Evolutionary conservation across 768 basidiomycete genomes (phyloP).

Genomic region (Termitomyces eurrhizus): DNA sequence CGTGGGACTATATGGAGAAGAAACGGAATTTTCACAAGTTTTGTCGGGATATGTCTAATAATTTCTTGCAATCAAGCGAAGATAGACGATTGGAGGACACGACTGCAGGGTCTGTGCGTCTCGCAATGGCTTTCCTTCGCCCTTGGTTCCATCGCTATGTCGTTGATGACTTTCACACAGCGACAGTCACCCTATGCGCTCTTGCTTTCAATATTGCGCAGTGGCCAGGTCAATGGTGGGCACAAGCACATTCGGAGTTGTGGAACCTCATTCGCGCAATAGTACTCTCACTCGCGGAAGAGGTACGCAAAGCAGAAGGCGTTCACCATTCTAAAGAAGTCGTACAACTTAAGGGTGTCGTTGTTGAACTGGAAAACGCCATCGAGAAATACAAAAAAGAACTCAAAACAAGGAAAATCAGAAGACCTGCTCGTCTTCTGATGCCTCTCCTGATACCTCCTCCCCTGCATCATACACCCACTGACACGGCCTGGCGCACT

Average conservation of each 20-base stretch:
- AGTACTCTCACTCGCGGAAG: slow-evolving; percentile 59
- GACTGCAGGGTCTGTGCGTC: slow-evolving; percentile 61
- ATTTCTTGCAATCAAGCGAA: slow-evolving; percentile 50
- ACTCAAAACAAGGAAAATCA: slow-evolving; percentile 5
- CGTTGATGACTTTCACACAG: slow-evolving; percentile 29
- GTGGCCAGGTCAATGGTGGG: slow-evolving; percentile 72
- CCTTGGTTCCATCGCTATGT: slow-evolving; percentile 63
- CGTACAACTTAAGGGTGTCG: slow-evolving; percentile 42
- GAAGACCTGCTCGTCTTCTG: slow-evolving; percentile 10
- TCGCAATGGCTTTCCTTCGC: slow-evolving; percentile 63
- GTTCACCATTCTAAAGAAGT: slow-evolving; percentile 33
- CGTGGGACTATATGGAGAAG: slow-evolving; percentile 56
- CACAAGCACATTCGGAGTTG: slow-evolving; percentile 59
- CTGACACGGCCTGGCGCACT: slow-evolving; percentile 3
- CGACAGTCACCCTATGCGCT: slow-evolving; percentile 30
- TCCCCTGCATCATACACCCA: slow-evolving; percentile 1
- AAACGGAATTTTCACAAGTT: slow-evolving; percentile 66
- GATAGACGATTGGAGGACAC: slow-evolving; percentile 63
- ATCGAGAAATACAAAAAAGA: slow-evolving; percentile 35
- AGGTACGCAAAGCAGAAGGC: slow-evolving; percentile 50
- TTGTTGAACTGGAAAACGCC: slow-evolving; percentile 46
- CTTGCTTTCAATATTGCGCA: slow-evolving; percentile 50
- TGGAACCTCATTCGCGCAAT: slow-evolving; percentile 55
- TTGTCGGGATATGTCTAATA: slow-evolving; percentile 64
- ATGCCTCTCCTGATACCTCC: slow-evolving; percentile 14